phyloP scores from a whole-genome alignment of 1,139 yeast species.

The Hansenula sp. region DNA sequence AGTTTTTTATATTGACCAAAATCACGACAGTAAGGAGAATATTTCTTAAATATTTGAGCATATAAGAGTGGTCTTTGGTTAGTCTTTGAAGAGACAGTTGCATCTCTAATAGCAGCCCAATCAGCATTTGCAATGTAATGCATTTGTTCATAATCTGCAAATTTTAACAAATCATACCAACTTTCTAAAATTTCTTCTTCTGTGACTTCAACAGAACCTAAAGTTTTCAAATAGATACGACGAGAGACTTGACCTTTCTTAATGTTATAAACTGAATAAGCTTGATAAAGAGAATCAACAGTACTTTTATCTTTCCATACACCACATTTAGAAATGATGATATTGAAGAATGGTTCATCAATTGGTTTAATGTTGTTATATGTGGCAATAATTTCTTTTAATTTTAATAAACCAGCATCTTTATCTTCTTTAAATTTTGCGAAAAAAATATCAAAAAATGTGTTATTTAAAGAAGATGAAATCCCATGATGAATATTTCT shows the following conservation, averaged over 20 bases:
- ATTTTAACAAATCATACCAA: slow-evolving; percentile 56
- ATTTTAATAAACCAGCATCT: slow-evolving; percentile 48
- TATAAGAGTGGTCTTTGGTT: slow-evolving; percentile 50
- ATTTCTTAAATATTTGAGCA: slow-evolving; percentile 52
- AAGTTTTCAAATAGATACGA: slow-evolving; percentile 72
- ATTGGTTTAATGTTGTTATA: slow-evolving; percentile 55
- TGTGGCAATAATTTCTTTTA: slow-evolving; percentile 52
- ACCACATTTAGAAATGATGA: slow-evolving; percentile 63
- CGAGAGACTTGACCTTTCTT: slow-evolving; percentile 66
- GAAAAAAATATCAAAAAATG: slow-evolving; percentile 67
- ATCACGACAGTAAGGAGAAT: slow-evolving; percentile 42
- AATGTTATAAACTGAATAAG: slow-evolving; percentile 58
- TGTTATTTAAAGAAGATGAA: slow-evolving; percentile 63
- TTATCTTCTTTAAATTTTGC: slow-evolving; percentile 49
- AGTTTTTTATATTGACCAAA: slow-evolving; percentile 31
- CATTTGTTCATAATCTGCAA: slow-evolving; percentile 51
- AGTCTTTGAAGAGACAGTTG: slow-evolving; percentile 48
- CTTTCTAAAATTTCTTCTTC: slow-evolving; percentile 49
- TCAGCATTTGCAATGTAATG: slow-evolving; percentile 74
- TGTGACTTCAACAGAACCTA: slow-evolving; percentile 60
- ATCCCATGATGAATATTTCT: slow-evolving; percentile 59
- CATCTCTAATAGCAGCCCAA: slow-evolving; percentile 83
- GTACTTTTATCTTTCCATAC: slow-evolving; percentile 67
- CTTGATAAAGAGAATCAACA: slow-evolving; percentile 42
- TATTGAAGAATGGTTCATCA: slow-evolving; percentile 78